Evolutionary conservation across 768 basidiomycete species (phyloP), one percentile per base, ranked within the genome.

Genomic region (Serendipita sp.): DNA sequence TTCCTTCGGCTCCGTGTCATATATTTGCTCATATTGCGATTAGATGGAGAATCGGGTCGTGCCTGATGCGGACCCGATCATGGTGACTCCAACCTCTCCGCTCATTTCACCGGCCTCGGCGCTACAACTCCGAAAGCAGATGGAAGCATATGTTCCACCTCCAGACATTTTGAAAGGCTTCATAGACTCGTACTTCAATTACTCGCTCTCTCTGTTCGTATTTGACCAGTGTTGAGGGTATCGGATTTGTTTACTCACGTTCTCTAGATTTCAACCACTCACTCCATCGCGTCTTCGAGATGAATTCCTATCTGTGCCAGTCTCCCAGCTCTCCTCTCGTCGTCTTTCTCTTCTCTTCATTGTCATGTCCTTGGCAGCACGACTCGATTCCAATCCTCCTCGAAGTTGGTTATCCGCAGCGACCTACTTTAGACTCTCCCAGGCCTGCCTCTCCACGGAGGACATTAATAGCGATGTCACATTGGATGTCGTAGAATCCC

Each of bases 121-220:
- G 17, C 11, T 33, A 11, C 53, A 58, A 33, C 53, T 58, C 17
- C 22, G 53, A n/a, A 33, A 2, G 9, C 53, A 58, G 28, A 58
- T 58, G 17, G 53, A 58, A 58, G 22, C 53, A n/a, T 34, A 58
- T 34, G 31, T 58, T 22, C 53, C 53, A 1, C 17, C 20, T n/a
- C 17, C 22, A 33, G 53, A 58, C 17, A 33, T 22, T 7, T 11
- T 58, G 4, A 3, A 31, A 24, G 22, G 24, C 20, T 34, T 58
- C 11, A 7, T 22, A 11, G 17, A 26, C 31, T 58, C 53, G 31
- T 58, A 58, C n/a, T 58, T 58, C 53, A 58, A 58, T 20, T 58
- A 58, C n/a, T 58, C 53, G 24, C 31, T 58, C 5, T 58, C 53
- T 11, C n/a, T 58, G 53, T 58, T n/a, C 20, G 53, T 58, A 9